Evolutionary conservation across 2,329 filamentous ascomycete genomes (phyloP), one percentile per base, ranked within the genome.

Genomic region (Dothideomycetes sp.): DNA sequence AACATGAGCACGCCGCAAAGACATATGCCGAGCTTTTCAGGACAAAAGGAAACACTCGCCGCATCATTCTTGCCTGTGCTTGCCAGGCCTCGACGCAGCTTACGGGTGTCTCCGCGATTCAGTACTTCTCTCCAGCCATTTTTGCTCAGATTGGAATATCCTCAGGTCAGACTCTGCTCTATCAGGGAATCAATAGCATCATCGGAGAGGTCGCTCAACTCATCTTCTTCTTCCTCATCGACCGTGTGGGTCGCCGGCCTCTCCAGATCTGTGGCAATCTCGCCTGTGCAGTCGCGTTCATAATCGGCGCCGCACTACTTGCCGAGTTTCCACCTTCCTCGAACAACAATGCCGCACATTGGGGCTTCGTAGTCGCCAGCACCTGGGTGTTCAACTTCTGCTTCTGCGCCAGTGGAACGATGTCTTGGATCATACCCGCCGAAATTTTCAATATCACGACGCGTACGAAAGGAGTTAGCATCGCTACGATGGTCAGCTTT

Each of bases 121-220:
- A 54, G 38, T 56, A 55, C 38, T 56, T 51, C 47, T 42, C 42
- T 3, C 49, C 50, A 2, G 38, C 45, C n/a, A 54, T 55, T 33
- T 54, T 48, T 31, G 42, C 31, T 2, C 44, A 50, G 36, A 45
- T 53, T 8, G 48, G 47, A 10, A 51, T 52, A 5, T 39, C 34
- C 3, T 47, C 47, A 2, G 38, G 41, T 10, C 18, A 39, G 10
- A 43, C 52, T 2, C 37, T 52, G 12, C 45, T 50, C 12, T 48
- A 47, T 12, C 44, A 49, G 30, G 50, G 38, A 1, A 44, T 54
- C 32, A 49, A 46, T 19, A 45, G 47, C 10, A 47, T 54, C 10
- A 72, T 84, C 37, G 79, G 77, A 2, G 61, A 84, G 7, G 52
- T 82, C 9, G 79, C 74, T 0, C 77, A 84, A 53, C 73, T 76